Conservation (phyloP, 441 rosid species). For the Capsella rubella region DNA sequence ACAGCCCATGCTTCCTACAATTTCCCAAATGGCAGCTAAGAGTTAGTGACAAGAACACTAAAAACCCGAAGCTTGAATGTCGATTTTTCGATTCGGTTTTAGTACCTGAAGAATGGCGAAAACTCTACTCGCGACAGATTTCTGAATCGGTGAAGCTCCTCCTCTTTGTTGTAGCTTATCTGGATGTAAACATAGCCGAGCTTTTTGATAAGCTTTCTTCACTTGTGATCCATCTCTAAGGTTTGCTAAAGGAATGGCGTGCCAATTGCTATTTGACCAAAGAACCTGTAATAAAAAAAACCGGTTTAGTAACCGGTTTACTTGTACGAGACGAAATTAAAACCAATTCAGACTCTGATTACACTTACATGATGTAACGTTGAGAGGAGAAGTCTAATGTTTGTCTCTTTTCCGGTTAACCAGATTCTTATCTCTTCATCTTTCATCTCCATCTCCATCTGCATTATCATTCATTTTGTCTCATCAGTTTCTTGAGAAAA, state of each 20-base stretch:
- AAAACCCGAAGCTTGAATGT: neutral
- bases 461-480: neutral
- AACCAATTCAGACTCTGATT: neutral
- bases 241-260: constrained; percentile 57
- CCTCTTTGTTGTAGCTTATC: constrained; percentile 93
- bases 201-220: constrained; percentile 91
- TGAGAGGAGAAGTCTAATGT: constrained; percentile 77
- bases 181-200: constrained; percentile 93
- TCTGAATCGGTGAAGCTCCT: constrained; percentile 69
- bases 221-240: constrained; percentile 78
- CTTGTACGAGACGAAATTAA: neutral
- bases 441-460: constrained; percentile 64
- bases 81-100: constrained; percentile 8
- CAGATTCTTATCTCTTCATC: constrained; percentile 75
- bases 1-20: constrained; percentile 46
- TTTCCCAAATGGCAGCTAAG: neutral
- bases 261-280: constrained; percentile 83
- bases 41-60: constrained; percentile 14
- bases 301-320: constrained; percentile 27
- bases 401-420: constrained; percentile 80
- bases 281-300: constrained; percentile 67
- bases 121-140: constrained; percentile 71
- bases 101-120: constrained; percentile 85
- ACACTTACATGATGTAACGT: constrained; percentile 70
- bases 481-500: neutral